Percentiles rank a stretch among this genome's conserved stretches.
Evolutionary conservation across 1,139 yeast species (phyloP).

Genomic region (Candida mesenterica): DNA sequence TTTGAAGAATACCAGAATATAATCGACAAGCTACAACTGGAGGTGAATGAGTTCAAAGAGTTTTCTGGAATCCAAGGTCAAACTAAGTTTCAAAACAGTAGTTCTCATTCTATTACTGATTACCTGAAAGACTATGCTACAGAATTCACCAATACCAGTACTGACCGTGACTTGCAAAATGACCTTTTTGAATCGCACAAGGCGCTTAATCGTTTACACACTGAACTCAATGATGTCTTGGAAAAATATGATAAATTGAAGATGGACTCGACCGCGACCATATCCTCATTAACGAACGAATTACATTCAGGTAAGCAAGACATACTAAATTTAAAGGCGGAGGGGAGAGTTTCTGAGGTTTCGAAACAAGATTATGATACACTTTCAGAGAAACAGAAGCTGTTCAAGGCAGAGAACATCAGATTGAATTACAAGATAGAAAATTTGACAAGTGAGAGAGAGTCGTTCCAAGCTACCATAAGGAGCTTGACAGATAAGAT

Average conservation of each 20-base stretch:
- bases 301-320: conserved; percentile 30
- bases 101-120: neutral
- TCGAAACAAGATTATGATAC: conserved; percentile 38
- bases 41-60: conserved; percentile 27
- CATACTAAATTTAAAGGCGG: conserved; percentile 19
- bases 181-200: conserved; percentile 22
- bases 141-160: conserved; percentile 3
- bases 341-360: conserved; percentile 26
- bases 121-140: conserved; percentile 3
- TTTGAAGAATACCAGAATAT: conserved; percentile 32
- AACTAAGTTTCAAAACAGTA: conserved; percentile 14
- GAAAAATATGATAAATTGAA: conserved; percentile 23
- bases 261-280: conserved; percentile 25
- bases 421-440: conserved; percentile 43
- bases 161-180: conserved; percentile 9
- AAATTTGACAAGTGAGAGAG: conserved; percentile 37
- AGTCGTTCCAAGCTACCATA: conserved; percentile 30
- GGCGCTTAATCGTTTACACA: conserved; percentile 23
- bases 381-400: conserved; percentile 49
- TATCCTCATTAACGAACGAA: conserved; percentile 29
- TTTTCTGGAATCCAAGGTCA: conserved; percentile 7
- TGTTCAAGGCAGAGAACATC: conserved; percentile 49
- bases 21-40: conserved; percentile 32
- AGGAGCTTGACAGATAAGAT: conserved; percentile 33
- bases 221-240: conserved; percentile 22